phyloP scores from a whole-genome alignment of 805 yeast genomes.

The Kazachstania taianensis region DNA sequence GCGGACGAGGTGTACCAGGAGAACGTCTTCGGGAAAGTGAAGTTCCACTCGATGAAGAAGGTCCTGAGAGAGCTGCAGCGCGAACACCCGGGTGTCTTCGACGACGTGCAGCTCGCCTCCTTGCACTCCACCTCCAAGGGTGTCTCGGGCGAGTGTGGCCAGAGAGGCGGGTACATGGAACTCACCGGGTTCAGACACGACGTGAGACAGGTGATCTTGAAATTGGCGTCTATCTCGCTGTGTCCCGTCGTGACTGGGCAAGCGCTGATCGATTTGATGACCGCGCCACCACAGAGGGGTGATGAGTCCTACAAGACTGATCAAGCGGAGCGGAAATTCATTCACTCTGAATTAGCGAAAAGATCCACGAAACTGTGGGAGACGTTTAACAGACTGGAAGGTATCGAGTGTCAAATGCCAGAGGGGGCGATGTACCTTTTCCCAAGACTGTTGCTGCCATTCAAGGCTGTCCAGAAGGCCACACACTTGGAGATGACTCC shows the following conservation, averaged over 20 bases:
- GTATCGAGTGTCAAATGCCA: constrained; percentile 79
- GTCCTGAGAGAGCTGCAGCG: constrained; percentile 57
- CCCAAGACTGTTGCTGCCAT: constrained; percentile 64
- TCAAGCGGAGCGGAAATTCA: constrained; percentile 47
- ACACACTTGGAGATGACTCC: constrained; percentile 45
- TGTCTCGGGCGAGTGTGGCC: constrained; percentile 97
- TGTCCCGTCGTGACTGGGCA: constrained; percentile 96
- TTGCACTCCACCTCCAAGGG: constrained; percentile 98
- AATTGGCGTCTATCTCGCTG: constrained; percentile 80
- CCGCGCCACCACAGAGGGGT: constrained; percentile 77
- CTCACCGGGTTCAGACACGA: constrained; percentile 67
- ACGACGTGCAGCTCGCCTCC: constrained; percentile 78
- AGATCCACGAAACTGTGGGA: constrained; percentile 58
- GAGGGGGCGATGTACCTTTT: constrained; percentile 97
- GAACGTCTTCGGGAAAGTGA: constrained; percentile 63
- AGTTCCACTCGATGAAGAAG: constrained; percentile 77
- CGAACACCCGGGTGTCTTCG: constrained; percentile 45
- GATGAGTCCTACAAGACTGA: constrained; percentile 65
- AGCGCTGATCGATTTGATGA: constrained; percentile 85
- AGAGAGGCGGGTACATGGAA: constrained; percentile 98
- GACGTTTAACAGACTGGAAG: constrained; percentile 70
- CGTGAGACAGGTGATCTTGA: constrained; percentile 60
- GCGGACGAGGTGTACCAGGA: constrained; percentile 99
- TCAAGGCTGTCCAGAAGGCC: constrained; percentile 55
- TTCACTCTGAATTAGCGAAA: constrained; percentile 49